Conservation (phyloP, 2,329 filamentous ascomycete genomes). For the Purpureocillium takamizusanense region DNA sequence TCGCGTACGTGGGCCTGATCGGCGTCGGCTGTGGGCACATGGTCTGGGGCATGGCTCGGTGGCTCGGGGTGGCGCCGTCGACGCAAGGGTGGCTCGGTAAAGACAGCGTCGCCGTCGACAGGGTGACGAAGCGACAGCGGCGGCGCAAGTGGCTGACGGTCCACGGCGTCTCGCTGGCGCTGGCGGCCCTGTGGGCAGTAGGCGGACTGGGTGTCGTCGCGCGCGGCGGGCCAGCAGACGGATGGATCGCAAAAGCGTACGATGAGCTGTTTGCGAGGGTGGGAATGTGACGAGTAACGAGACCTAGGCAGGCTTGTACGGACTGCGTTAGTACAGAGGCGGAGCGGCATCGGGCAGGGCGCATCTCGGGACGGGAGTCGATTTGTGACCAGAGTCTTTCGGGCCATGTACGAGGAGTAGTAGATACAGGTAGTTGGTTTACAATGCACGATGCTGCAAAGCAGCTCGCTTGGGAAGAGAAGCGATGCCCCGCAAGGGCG, state of each 20-base stretch:
- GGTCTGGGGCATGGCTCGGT: slow-evolving; percentile 78
- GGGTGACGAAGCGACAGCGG: slow-evolving; percentile 40
- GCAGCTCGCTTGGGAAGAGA: too few species aligned
- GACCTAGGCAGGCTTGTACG: too few species aligned
- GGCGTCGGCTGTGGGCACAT: slow-evolving; percentile 65
- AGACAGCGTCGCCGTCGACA: slow-evolving; percentile 36
- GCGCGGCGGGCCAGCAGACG: slow-evolving; percentile 56
- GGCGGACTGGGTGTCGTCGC: slow-evolving; percentile 75
- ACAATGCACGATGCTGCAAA: too few species aligned
- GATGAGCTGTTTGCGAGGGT: slow-evolving; percentile 49
- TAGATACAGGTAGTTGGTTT: too few species aligned
- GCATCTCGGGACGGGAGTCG: too few species aligned
- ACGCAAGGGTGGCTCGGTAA: slow-evolving; percentile 36
- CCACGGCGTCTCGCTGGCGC: slow-evolving; percentile 51
- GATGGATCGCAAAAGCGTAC: slow-evolving; percentile 76
- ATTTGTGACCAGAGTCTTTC: too few species aligned
- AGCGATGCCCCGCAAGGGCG: too few species aligned
- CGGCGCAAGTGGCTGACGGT: slow-evolving; percentile 63
- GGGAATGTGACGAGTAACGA: slow-evolving; percentile 15
- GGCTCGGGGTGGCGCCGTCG: slow-evolving; percentile 58
- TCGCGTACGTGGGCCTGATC: slow-evolving; percentile 62
- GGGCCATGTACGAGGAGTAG: too few species aligned
- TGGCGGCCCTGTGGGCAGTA: slow-evolving; percentile 66
- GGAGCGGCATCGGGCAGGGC: too few species aligned
- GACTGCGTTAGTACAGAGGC: too few species aligned